A percentile compares a stretch with the other conserved stretches of the same genome.
Conservation (phyloP, 352 stramenopile species). For the Phytophthora pini region DNA sequence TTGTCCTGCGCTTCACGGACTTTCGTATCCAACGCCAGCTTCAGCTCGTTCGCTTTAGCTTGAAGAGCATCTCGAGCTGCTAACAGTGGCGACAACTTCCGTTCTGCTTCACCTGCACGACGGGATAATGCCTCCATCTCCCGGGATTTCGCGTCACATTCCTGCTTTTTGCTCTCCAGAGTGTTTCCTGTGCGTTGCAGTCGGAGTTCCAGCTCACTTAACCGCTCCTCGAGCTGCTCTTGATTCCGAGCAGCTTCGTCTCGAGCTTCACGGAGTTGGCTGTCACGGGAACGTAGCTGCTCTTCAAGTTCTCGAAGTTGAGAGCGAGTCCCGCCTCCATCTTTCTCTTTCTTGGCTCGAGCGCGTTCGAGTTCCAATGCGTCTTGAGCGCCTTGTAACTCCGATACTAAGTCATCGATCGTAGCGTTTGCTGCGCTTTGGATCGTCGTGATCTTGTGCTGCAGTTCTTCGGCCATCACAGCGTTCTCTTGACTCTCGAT, state of each 20-base stretch:
- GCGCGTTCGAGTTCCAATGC: constrained; percentile 58
- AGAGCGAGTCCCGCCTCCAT: constrained; percentile 30
- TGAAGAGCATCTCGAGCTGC: constrained; percentile 64
- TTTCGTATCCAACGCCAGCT: constrained; percentile 61
- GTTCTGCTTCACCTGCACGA: constrained; percentile 61
- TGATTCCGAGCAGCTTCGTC: constrained; percentile 28
- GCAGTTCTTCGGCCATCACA: constrained; percentile 59
- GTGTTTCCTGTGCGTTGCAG: constrained; percentile 29
- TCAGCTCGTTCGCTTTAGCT: constrained; percentile 60
- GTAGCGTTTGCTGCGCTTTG: constrained; percentile 80
- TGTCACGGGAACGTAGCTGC: constrained; percentile 41
- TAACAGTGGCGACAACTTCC: constrained; percentile 57
- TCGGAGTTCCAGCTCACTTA: constrained; percentile 28
- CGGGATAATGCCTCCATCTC: constrained; percentile 57
- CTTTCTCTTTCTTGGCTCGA: constrained; percentile 57
- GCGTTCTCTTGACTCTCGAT: constrained; percentile 48
- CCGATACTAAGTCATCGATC: constrained; percentile 73
- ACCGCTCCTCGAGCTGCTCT: constrained; percentile 31
- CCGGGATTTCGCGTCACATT: constrained; percentile 59
- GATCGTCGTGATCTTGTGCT: constrained; percentile 72
- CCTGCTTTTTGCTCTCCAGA: constrained; percentile 70
- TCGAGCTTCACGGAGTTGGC: constrained; percentile 28
- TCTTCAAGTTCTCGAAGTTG: constrained; percentile 56
- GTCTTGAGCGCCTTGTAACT: constrained; percentile 69
- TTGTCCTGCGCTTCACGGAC: constrained; percentile 52